Conservation (phyloP, 306 rosid genomes). For the peach (Prunus persica) region DNA sequence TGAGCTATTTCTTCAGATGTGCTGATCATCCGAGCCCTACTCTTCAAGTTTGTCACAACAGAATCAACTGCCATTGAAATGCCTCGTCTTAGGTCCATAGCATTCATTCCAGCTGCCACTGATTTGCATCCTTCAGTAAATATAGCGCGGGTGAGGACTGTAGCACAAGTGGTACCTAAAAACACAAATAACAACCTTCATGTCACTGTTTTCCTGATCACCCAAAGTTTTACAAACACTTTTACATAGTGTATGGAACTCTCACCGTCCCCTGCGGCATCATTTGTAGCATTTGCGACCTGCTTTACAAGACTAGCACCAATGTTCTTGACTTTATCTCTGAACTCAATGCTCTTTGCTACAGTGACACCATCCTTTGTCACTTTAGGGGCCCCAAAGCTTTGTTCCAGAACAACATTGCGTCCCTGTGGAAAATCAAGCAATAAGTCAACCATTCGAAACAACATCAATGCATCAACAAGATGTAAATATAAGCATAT, state of each 20-base stretch:
- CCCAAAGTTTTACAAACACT: not conserved
- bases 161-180: conserved; percentile 64
- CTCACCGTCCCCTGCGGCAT: conserved; percentile 57
- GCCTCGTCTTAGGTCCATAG: conserved; percentile 56
- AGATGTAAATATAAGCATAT: not conserved
- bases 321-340: conserved; percentile 45
- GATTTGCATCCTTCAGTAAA: conserved; percentile 61
- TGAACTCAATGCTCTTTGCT: conserved; percentile 54
- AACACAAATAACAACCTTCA: not conserved
- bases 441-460: not conserved
- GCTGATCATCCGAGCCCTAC: conserved; percentile 50
- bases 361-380: conserved; percentile 59
- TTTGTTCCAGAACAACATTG: conserved; percentile 50
- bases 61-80: conserved; percentile 54
- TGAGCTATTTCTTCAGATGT: conserved; percentile 60
- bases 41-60: conserved; percentile 52
- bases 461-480: not conserved
- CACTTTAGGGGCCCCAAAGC: conserved; percentile 57
- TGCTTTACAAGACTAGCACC: conserved; percentile 58
- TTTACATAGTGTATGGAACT: not conserved
- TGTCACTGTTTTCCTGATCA: not conserved
- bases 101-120: conserved; percentile 57
- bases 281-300: conserved; percentile 60
- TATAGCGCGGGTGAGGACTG: conserved; percentile 53
- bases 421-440: conserved; percentile 37